A percentile compares a stretch with the other conserved stretches of the same genome.
Evolutionary conservation across 169 alveolate genomes (phyloP).

Genomic region (Theileria orientalis): DNA sequence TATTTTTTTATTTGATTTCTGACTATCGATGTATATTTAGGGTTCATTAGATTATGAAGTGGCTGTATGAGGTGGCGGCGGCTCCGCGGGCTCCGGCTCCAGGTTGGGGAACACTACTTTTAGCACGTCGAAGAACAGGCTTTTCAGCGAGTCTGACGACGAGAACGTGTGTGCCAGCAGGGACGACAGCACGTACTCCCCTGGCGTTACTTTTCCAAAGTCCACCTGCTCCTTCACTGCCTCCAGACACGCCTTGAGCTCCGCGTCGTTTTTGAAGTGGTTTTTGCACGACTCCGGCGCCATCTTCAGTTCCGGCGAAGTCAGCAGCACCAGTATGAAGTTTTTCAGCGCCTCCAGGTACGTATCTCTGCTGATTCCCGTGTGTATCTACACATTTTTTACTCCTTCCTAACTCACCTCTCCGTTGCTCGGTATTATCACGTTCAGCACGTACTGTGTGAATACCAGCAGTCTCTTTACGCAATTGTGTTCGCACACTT

Average conservation of each 20-base stretch:
- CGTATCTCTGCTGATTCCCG: constrained; percentile 57
- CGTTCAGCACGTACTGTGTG: constrained; percentile 53
- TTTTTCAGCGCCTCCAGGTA: constrained; percentile 62
- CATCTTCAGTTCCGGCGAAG: constrained; percentile 54
- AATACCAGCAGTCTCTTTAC: constrained; percentile 38
- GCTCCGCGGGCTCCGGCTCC: neutral
- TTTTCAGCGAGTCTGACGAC: constrained; percentile 59
- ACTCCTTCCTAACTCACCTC: constrained; percentile 18
- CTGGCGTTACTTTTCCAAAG: constrained; percentile 36
- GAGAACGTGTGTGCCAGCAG: constrained; percentile 62
- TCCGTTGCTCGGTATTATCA: constrained; percentile 63
- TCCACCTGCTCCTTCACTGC: constrained; percentile 34
- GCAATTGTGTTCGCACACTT: constrained; percentile 28
- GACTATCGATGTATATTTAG: constrained; percentile 3
- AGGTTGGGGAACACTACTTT: constrained; percentile 54
- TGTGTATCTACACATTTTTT: constrained; percentile 26
- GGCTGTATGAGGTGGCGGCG: neutral
- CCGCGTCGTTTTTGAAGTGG: constrained; percentile 52
- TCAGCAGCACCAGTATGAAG: constrained; percentile 60
- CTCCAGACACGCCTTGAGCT: constrained; percentile 40
- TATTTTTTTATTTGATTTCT: neutral
- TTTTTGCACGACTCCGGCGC: constrained; percentile 47
- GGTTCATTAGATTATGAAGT: constrained; percentile 4
- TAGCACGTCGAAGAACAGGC: constrained; percentile 49
- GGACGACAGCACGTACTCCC: constrained; percentile 56